Evolutionary conservation across 306 rosid species (phyloP).

Genomic region (Cyclanthera cordifolia): DNA sequence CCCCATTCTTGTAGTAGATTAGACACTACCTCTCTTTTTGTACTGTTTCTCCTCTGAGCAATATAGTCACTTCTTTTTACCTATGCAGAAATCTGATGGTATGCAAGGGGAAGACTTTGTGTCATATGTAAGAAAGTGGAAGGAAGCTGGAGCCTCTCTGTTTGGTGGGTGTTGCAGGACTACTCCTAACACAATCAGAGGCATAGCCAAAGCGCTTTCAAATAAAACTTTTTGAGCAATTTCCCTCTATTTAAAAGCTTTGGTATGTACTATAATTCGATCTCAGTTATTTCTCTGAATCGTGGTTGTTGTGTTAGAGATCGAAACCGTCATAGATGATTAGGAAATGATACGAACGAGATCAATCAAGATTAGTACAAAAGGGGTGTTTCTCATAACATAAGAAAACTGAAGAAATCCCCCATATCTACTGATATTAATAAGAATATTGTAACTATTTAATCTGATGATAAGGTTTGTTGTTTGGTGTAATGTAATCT

Average conservation of each 20-base stretch:
- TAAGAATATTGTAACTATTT: neutral
- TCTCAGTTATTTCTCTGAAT: neutral
- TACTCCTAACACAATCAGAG: constrained; percentile 65
- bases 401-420: neutral
- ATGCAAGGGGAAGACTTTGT: constrained; percentile 56
- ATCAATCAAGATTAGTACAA: no score
- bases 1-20: neutral
- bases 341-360: neutral
- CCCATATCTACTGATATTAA: neutral
- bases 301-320: neutral
- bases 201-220: constrained; percentile 40
- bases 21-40: neutral
- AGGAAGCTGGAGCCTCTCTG: constrained; percentile 64
- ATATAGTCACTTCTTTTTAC: neutral
- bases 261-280: neutral
- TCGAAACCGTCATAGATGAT: neutral
- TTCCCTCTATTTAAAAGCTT: constrained; percentile 4
- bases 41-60: neutral
- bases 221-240: neutral
- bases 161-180: constrained; percentile 97
- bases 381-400: neutral
- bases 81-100: constrained; percentile 44
- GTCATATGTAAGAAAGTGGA: constrained; percentile 56
- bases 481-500: neutral
- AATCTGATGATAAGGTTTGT: neutral